These are phyloP conservation scores for Lipomyces sp. DNA, from an alignment of 805 yeast genomes.

Conservation along the genomic window DNA sequence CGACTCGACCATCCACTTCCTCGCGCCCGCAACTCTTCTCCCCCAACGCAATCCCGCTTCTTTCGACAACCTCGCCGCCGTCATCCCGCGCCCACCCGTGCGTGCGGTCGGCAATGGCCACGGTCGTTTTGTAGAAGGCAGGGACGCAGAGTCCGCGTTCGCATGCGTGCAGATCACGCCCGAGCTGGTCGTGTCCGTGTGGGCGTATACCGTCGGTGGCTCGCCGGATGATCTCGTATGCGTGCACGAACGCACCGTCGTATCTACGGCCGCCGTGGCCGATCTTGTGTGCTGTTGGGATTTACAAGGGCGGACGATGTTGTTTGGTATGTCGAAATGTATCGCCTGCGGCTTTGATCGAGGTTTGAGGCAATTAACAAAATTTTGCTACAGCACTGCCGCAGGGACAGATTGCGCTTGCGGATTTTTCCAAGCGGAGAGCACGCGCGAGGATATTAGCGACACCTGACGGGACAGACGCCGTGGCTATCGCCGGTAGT, in stretches of 20 bases:
- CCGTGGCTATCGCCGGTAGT: slow-evolving; percentile 14
- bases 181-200: slow-evolving; percentile 16
- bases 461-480: slow-evolving; percentile 10
- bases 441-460: neutral
- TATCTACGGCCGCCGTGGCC: slow-evolving; percentile 1
- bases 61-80: slow-evolving; percentile 20
- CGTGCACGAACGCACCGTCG: slow-evolving; percentile 11
- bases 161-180: slow-evolving; percentile 23
- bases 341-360: neutral
- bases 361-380: neutral
- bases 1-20: slow-evolving; percentile 22
- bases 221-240: slow-evolving; percentile 22
- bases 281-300: slow-evolving; percentile 15
- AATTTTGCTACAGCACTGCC: neutral
- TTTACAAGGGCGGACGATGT: slow-evolving; percentile 6
- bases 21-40: slow-evolving; percentile 16
- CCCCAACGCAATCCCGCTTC: slow-evolving; percentile 27
- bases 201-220: slow-evolving; percentile 16
- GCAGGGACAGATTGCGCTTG: neutral
- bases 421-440: slow-evolving; percentile 3
- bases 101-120: no score
- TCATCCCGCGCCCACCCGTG: slow-evolving; percentile 15
- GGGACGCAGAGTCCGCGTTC: slow-evolving; percentile 14
- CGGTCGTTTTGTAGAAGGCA: no score
- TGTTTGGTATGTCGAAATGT: slow-evolving; percentile 6